phyloP scores from a whole-genome alignment of 192 early-diverging fungal genomes.

The Tieghemiomyces parasiticus region DNA sequence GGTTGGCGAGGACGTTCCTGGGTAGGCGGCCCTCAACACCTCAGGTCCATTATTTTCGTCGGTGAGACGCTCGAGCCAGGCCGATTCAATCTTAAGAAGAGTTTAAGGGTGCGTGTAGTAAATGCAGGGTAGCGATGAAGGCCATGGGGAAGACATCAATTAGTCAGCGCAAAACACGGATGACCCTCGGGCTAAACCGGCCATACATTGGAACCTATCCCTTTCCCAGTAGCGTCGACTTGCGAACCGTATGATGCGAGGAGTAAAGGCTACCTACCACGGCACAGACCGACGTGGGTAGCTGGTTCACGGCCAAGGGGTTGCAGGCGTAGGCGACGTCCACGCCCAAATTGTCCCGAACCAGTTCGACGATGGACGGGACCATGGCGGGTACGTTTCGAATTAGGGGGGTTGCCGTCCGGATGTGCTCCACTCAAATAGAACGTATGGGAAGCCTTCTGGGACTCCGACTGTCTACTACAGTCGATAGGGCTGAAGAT shows the following conservation, averaged over 20 bases:
- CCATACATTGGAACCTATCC: neutral
- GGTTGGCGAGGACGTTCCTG: too few species aligned
- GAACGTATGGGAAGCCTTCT: too few species aligned
- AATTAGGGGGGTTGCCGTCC: too few species aligned
- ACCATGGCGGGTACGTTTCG: neutral
- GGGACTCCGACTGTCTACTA: too few species aligned
- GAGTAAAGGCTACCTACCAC: neutral
- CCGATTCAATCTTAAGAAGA: neutral
- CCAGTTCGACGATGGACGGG: neutral
- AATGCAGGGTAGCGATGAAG: neutral
- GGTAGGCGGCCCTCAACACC: too few species aligned
- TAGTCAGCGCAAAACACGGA: neutral
- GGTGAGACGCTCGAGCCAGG: neutral
- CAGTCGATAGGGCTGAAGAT: too few species aligned
- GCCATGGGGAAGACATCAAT: neutral
- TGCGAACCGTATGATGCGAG: neutral
- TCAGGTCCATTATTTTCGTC: neutral
- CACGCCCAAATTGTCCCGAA: neutral
- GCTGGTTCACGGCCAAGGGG: neutral
- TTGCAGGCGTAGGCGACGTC: slow-evolving; percentile 2
- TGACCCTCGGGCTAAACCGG: neutral
- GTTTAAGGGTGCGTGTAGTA: neutral
- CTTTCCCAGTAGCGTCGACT: neutral
- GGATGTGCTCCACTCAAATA: too few species aligned
- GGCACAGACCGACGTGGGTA: neutral